These are phyloP conservation scores for Lasiosphaeria ovina DNA, from an alignment of 495 filamentous ascomycete genomes.

Conservation along the genomic window DNA sequence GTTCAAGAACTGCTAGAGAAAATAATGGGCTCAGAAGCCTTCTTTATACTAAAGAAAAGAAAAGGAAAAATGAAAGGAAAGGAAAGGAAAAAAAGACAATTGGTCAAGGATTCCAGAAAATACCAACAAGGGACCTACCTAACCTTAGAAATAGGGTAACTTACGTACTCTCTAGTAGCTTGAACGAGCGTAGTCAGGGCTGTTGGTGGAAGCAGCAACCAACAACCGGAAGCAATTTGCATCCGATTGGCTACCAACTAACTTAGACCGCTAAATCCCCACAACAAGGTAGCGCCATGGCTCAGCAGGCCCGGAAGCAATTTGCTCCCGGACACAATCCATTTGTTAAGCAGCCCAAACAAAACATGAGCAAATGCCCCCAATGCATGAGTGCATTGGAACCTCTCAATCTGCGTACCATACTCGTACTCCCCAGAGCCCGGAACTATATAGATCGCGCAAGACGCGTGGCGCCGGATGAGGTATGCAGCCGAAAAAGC, in stretches of 20 bases:
- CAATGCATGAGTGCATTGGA: neutral
- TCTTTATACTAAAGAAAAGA: too few relatives aligned
- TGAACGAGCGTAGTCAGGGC: neutral
- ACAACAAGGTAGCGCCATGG: neutral
- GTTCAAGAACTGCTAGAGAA: too few relatives aligned
- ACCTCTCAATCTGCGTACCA: neutral
- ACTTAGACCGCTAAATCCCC: neutral
- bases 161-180: neutral
- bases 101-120: too few relatives aligned
- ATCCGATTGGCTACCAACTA: neutral
- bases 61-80: too few relatives aligned
- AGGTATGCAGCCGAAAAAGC: too few relatives aligned
- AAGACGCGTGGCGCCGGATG: too few relatives aligned
- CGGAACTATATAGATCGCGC: neutral
- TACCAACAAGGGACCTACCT: too few relatives aligned
- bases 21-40: too few relatives aligned
- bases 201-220: too few relatives aligned
- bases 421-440: neutral
- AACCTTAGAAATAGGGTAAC: neutral
- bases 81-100: too few relatives aligned
- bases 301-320: neutral
- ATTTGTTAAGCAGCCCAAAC: neutral
- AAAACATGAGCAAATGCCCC: neutral
- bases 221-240: slow-evolving; percentile 6
- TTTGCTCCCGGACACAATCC: neutral